Percentiles rank a stretch among this genome's conserved stretches.
These are phyloP conservation scores for Alopecurus myosuroides DNA, from an alignment of 176 grass and related monocot species.

Conservation along the genomic window DNA sequence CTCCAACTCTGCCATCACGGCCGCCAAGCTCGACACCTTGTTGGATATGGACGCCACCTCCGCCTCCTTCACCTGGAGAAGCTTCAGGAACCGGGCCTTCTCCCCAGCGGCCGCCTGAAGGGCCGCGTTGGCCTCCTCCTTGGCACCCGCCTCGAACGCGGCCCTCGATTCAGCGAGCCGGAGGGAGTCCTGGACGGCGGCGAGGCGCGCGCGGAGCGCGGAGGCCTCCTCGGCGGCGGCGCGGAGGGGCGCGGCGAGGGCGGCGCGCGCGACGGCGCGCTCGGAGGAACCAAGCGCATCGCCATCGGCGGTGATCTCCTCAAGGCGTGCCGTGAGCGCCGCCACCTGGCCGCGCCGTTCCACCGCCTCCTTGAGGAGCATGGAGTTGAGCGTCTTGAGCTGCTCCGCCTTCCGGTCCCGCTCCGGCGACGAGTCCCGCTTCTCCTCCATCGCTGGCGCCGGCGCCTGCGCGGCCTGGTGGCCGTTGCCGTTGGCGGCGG, in stretches of 20 bases:
- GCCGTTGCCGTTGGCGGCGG: neutral
- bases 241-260: constrained; percentile 33
- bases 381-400: constrained; percentile 60
- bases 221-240: constrained; percentile 40
- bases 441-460: neutral
- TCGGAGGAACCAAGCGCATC: constrained; percentile 30
- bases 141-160: neutral
- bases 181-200: constrained; percentile 14
- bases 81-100: neutral
- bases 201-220: constrained; percentile 16
- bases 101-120: constrained; percentile 23
- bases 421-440: constrained; percentile 1
- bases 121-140: constrained; percentile 22
- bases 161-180: neutral
- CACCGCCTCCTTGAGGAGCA: constrained; percentile 59
- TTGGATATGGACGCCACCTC: constrained; percentile 29
- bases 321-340: constrained; percentile 40
- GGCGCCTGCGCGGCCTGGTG: neutral
- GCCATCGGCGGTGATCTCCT: constrained; percentile 39
- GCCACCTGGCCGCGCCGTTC: constrained; percentile 47
- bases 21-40: constrained; percentile 12
- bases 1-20: constrained; percentile 23
- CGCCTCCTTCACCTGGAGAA: constrained; percentile 24
- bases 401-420: constrained; percentile 31
- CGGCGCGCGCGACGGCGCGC: constrained; percentile 26